Evolutionary conservation across 2,329 filamentous ascomycete genomes (phyloP).

Genomic region (Sphaerulina vaccinii): DNA sequence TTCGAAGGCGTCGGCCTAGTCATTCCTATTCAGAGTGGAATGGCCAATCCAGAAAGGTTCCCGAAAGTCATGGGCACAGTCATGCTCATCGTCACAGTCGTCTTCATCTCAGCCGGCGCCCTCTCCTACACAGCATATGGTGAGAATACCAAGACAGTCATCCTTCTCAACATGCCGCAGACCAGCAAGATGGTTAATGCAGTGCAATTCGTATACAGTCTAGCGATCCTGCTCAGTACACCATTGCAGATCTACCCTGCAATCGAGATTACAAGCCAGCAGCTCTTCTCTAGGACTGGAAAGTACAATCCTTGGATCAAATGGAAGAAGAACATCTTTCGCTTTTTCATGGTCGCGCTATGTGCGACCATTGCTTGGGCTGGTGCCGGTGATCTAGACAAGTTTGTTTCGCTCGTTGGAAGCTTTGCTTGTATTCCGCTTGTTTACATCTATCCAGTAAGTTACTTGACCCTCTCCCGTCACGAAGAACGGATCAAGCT

Average conservation of each 20-base stretch:
- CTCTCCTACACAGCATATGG: slow-evolving; percentile 95
- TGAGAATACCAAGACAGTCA: slow-evolving; percentile 91
- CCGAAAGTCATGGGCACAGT: slow-evolving; percentile 82
- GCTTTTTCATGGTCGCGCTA: slow-evolving; percentile 85
- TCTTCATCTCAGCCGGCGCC: slow-evolving; percentile 89
- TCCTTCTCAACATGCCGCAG: slow-evolving; percentile 93
- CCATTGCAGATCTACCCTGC: slow-evolving; percentile 96
- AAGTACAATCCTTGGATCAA: slow-evolving; percentile 99
- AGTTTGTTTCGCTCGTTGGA: slow-evolving; percentile 93
- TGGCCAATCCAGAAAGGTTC: slow-evolving; percentile 88
- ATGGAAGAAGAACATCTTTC: slow-evolving; percentile 98
- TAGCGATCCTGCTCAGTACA: slow-evolving; percentile 93
- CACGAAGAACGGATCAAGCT: slow-evolving; percentile 5
- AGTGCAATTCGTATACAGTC: slow-evolving; percentile 95
- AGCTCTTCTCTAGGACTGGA: slow-evolving; percentile 86
- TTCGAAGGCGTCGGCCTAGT: slow-evolving; percentile 97
- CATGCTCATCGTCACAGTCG: slow-evolving; percentile 90
- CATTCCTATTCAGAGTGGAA: slow-evolving; percentile 96
- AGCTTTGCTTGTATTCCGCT: slow-evolving; percentile 97
- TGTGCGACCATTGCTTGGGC: slow-evolving; percentile 89
- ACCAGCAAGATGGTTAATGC: slow-evolving; percentile 93
- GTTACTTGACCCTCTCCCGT: slow-evolving; percentile 42
- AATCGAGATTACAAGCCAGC: slow-evolving; percentile 93
- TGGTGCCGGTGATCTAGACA: slow-evolving; percentile 89
- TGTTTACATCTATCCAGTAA: slow-evolving; percentile 95